Evolutionary conservation across 2,329 filamentous ascomycete species (phyloP), one percentile per base, ranked within the genome.

Genomic region (Trichothecium roseum): DNA sequence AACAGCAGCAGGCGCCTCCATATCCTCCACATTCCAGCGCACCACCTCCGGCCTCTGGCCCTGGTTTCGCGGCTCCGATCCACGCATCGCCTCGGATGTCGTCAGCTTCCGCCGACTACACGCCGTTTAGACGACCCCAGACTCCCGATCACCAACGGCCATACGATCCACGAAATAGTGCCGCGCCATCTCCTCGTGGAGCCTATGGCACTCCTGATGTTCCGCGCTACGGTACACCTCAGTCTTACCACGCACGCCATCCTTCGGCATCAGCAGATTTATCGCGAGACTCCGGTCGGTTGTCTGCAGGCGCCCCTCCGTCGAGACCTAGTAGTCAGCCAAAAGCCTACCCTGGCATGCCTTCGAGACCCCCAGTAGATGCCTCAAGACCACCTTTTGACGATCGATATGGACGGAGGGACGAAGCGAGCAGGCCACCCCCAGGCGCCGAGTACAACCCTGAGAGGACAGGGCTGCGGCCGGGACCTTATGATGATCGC

Each of bases 81-180:
- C 71, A 75, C 40, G 68, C 68, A 2, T 77, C 72, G 12, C 72
- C 72, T 4, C 60, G 68, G 28, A 68, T 76, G 61, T 68, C 66
- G 38, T 64, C 66, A 18, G 58, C 68, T 3, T 62, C 68, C 1
- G 57, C 73, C 40, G 78, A 83, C 14, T 81, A 81, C 41, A 63
- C 61, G 35, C 66, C 70, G 5, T 81, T 72, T 52, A 69, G 79
- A 42, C 68, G 81, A 40, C 81, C 81, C 3, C 77, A 83, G 39
- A 86, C 81, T 0, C 82, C 82, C n/a, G 81, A 86, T 30, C 76
- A 78, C 41, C 64, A 69, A 32, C 68, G 73, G 47, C 60, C 62
- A 37, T 74, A 75, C 58, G 65, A 64, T 41, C 60, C 57, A 28
- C 59, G 69, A 47, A 60, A 58, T 17, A 56, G 58, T 41, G 50